Percentiles rank a stretch among this genome's conserved stretches.
Conservation (phyloP, 129 eudicot genomes). For the Solidago caesia region DNA sequence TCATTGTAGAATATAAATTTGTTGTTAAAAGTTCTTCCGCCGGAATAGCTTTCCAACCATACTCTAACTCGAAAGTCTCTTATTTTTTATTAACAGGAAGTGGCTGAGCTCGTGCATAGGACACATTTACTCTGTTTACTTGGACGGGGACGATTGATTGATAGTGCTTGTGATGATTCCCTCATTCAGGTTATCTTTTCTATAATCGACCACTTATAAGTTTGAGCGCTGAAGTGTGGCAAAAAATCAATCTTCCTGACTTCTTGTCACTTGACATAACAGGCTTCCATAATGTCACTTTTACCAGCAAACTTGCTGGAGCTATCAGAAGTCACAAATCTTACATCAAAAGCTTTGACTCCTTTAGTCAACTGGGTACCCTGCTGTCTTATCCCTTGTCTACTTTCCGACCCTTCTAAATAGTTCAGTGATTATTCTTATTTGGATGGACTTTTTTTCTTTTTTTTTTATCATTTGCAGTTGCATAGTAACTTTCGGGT, state of each 20-base stretch:
- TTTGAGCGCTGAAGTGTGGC: not conserved
- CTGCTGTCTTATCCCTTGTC: conserved; percentile 20
- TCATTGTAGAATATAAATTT: not conserved
- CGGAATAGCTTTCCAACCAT: not conserved
- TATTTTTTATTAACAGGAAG: conserved; percentile 47
- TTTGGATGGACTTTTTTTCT: conserved; percentile 15
- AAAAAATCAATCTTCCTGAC: not conserved
- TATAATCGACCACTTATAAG: not conserved
- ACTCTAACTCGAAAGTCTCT: not conserved
- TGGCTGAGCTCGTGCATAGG: conserved; percentile 83
- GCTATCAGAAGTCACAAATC: conserved; percentile 52
- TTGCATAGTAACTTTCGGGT: conserved; percentile 61
- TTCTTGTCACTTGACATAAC: conserved; percentile 27
- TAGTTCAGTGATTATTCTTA: not conserved
- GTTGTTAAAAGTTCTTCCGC: conserved; percentile 5
- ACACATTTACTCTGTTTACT: conserved; percentile 82
- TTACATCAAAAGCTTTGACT: conserved; percentile 57
- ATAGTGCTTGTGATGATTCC: conserved; percentile 77
- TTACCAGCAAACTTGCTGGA: conserved; percentile 63
- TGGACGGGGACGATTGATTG: conserved; percentile 83
- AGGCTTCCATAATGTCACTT: conserved; percentile 86
- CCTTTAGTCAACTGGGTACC: conserved; percentile 85
- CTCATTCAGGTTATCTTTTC: conserved; percentile 66
- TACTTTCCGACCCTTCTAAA: not conserved
- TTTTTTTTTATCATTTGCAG: conserved; percentile 36